phyloP scores from a whole-genome alignment of 371 early-diverging fungal genomes.

The Syncephalastrum monosporum region DNA sequence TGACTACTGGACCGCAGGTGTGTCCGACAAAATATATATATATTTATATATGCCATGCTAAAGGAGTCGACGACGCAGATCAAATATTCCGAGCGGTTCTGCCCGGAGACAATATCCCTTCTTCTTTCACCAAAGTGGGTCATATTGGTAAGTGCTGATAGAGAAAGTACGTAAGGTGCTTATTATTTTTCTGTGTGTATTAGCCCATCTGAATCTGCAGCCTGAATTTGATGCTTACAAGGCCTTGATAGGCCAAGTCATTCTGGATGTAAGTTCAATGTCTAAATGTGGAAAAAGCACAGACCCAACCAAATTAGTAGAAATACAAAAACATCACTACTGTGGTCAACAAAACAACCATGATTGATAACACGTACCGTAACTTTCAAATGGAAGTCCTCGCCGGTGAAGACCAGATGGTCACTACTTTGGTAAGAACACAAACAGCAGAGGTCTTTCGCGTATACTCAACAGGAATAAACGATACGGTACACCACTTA shows the following conservation, averaged over 20 bases:
- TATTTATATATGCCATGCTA: neutral
- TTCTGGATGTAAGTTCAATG: slow-evolving; percentile 76
- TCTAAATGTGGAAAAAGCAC: neutral
- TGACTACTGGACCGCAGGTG: slow-evolving; percentile 80
- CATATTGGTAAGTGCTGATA: slow-evolving; percentile 71
- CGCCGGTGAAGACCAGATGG: slow-evolving; percentile 85
- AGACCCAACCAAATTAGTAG: slow-evolving; percentile 30
- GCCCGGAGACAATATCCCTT: slow-evolving; percentile 88
- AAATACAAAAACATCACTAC: slow-evolving; percentile 89
- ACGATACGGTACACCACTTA: no score
- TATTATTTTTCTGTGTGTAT: neutral
- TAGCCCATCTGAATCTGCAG: slow-evolving; percentile 94
- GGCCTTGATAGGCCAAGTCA: slow-evolving; percentile 87
- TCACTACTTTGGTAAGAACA: slow-evolving; percentile 77
- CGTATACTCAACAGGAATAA: no score
- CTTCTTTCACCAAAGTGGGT: slow-evolving; percentile 92
- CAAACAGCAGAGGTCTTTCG: no score
- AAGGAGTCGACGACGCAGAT: slow-evolving; percentile 43
- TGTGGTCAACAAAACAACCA: slow-evolving; percentile 95
- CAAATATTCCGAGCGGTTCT: slow-evolving; percentile 89
- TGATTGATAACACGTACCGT: slow-evolving; percentile 94
- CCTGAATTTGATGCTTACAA: slow-evolving; percentile 91
- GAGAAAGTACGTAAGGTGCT: neutral
- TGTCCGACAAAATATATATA: no score
- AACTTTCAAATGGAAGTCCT: slow-evolving; percentile 97